Evolutionary conservation across 2,329 filamentous ascomycete species (phyloP), one percentile per base, ranked within the genome.

Genomic region (Paecilomyces dactylethromorphus): DNA sequence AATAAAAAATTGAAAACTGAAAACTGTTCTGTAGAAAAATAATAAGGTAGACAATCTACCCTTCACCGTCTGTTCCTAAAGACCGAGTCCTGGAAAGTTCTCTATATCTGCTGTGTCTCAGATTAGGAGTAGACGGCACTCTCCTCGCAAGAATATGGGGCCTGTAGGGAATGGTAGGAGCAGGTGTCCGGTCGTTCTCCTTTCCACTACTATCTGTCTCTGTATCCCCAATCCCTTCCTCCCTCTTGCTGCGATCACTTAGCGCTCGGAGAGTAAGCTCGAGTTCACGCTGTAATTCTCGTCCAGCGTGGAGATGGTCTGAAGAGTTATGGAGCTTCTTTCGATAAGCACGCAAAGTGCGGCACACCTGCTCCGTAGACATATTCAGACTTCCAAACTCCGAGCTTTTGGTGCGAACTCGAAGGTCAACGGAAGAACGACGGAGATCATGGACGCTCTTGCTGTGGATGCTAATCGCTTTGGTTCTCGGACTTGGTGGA

Each of bases 271-370:
- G 66, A 0, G 75, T 77, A 18, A 76, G 69, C 18, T 78, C 78
- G 12, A 87, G 74, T 66, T 87, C 85, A 22, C 78, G 75, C 63
- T 87, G 82, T 1, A 87, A 73, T 57, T 86, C 84, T 55, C 77
- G 77, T 1, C 81, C 75, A 1, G 78, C 71, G 49, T 83, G 78
- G 26, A 84, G 69, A 11, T 70, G 71, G 22, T 84, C 81, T 0
- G 69, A 75, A 29, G 77, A 78, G 5, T 76, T 75, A 18, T 78
- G 75, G 2, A 87, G 75, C 59, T 84, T 84, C 68, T 84, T 86
- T 18, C 84, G 77, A 65, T 86, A 87, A 0, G 81, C 78, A 53
- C 81, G 79, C 3, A 87, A 72, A 6, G 81, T 82, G 39, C 82
- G 79, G 66, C 81, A 83, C 1, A 86, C 73, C 58, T 83, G 81